Evolutionary conservation across 78 protist species (phyloP), one percentile per base, ranked within the genome.

Genomic region (Dictyostelium intermedium): DNA sequence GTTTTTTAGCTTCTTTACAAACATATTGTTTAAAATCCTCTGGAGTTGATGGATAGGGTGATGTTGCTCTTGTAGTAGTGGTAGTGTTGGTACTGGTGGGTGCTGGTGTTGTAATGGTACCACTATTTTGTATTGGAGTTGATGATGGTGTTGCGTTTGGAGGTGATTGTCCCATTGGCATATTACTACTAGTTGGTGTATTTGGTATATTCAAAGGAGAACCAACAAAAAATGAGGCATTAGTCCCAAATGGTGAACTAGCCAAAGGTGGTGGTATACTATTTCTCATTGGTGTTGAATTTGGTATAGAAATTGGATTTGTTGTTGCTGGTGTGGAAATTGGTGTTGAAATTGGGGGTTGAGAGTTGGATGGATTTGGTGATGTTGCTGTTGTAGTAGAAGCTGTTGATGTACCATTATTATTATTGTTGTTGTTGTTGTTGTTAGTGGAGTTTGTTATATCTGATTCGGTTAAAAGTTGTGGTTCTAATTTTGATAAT

Each of bases 231-330:
- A 89, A 89, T 41, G 82, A n/a, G 1, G 60, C 27, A 35, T 80
- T 80, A 5, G 47, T 34, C 6, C 84, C 84, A 70, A 80, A 80
- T 89, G 94, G 87, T n/a, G 87, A 81, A 34, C 87, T 80, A 8
- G 87, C 85, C 37, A 80, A 34, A 5, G 94, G 94, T 81, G 94
- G 94, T n/a, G 87, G 85, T 11, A 63, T 66, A n/a, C 63, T 43
- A 20, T n/a, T 73, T 37, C 93, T 41, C 3, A 23, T 50, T 87
- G 93, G 93, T 11, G 93, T 87, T 1, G 74, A 66, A 2, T 73
- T 50, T 47, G 94, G 87, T n/a, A 86, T 86, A 2, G 83, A 77
- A 53, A 86, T 86, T 18, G 92, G 92, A 20, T 16, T 18, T 10
- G 85, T 23, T 39, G 82, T 35, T 72, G 79, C 47, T 45, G 63